phyloP scores from a whole-genome alignment of 1,284 basidiomycete species.

The Cryptococcus sp. region DNA sequence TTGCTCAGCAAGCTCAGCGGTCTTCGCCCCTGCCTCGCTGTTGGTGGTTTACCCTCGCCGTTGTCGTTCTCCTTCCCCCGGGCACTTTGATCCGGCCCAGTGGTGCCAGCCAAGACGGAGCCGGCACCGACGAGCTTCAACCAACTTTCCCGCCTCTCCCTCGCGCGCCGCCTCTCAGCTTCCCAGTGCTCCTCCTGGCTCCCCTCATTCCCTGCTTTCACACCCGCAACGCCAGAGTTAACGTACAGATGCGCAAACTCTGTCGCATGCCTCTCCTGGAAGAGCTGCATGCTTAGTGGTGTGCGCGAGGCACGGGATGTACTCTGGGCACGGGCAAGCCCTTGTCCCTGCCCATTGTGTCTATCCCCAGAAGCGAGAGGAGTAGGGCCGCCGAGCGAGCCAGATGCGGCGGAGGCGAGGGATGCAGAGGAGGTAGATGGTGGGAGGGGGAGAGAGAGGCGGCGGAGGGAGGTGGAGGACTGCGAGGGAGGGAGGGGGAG shows the following conservation, averaged over 20 bases:
- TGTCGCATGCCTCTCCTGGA: constrained; percentile 17
- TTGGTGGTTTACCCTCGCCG: not conserved
- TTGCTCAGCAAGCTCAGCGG: constrained; percentile 11
- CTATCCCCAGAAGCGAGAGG: not conserved
- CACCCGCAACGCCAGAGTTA: not conserved
- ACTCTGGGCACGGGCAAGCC: not conserved
- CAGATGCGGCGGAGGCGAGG: not conserved
- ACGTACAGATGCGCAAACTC: constrained; percentile 21
- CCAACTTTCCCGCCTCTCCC: constrained; percentile 22
- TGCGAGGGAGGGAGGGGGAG: constrained; percentile 3
- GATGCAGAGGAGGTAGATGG: constrained; percentile 1
- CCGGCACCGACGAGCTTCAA: constrained; percentile 4
- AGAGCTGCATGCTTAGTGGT: constrained; percentile 8
- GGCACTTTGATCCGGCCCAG: not conserved
- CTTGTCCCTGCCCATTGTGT: too few species aligned
- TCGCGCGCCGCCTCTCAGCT: constrained; percentile 14
- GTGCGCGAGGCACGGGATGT: not conserved
- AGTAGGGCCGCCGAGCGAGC: not conserved
- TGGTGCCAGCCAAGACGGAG: not conserved
- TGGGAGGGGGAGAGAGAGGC: not conserved
- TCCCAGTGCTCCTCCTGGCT: constrained; percentile 11
- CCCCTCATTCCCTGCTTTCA: too few species aligned
- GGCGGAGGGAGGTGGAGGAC: not conserved
- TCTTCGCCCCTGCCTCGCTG: constrained; percentile 6
- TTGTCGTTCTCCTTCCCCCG: not conserved